phyloP scores from a whole-genome alignment of 179 eudicot genomes.

The Silene coronaria region DNA sequence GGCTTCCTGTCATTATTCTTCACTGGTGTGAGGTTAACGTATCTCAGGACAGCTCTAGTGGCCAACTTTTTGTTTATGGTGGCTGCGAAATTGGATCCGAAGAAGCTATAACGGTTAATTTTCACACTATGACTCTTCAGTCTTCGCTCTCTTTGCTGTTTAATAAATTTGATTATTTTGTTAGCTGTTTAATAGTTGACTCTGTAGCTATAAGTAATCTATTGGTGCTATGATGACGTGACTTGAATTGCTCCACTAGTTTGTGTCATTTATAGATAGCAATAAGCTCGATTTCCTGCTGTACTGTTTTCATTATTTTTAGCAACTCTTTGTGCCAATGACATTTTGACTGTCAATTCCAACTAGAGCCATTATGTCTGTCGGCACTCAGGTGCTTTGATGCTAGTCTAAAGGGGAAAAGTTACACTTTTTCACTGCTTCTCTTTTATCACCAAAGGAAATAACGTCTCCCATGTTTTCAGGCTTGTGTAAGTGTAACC shows the following conservation, averaged over 20 bases:
- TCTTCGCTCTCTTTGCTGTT: neutral
- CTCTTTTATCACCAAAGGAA: neutral
- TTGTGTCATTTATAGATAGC: neutral
- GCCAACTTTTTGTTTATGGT: constrained; percentile 80
- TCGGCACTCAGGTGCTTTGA: neutral
- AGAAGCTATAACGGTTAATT: constrained; percentile 83
- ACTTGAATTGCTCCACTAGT: neutral
- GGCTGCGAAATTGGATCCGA: constrained; percentile 90
- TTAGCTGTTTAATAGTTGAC: constrained; percentile 7
- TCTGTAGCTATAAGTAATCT: neutral
- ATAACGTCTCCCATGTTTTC: neutral
- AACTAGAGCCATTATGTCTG: neutral
- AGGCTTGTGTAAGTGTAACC: neutral
- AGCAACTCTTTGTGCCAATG: neutral
- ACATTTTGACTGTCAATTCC: neutral
- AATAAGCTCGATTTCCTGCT: neutral
- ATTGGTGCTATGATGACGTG: neutral
- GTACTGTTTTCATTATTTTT: neutral
- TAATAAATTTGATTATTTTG: constrained; percentile 2
- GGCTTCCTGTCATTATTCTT: constrained; percentile 78
- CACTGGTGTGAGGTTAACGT: constrained; percentile 52
- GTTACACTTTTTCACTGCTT: neutral
- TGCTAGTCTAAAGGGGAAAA: neutral
- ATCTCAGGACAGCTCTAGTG: constrained; percentile 43
- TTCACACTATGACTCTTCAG: constrained; percentile 17